These are phyloP conservation scores for Fistulifera pelliculosa DNA, from an alignment of 108 stramenopile genomes.

Conservation along the genomic window DNA sequence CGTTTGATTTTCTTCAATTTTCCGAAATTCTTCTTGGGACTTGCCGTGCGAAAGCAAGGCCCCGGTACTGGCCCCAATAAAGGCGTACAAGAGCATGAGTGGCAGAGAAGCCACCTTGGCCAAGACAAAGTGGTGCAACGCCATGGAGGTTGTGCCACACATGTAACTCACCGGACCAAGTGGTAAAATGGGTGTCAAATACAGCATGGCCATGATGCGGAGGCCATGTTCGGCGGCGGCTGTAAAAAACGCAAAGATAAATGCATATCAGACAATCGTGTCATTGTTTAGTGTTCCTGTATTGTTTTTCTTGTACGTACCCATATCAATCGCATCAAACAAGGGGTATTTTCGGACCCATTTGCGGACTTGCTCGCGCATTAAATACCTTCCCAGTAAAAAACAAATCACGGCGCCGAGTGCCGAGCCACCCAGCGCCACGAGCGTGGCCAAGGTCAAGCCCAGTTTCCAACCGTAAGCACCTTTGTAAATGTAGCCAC, in stretches of 20 bases:
- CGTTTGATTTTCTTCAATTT: conserved; percentile 49
- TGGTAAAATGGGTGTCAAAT: conserved; percentile 70
- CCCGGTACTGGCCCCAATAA: conserved; percentile 49
- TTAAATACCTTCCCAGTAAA: conserved; percentile 62
- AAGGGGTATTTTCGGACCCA: conserved; percentile 77
- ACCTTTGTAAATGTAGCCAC: conserved; percentile 74
- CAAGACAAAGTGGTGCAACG: conserved; percentile 40
- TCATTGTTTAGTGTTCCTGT: too few relatives aligned
- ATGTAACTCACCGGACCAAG: conserved; percentile 72
- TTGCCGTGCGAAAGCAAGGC: conserved; percentile 4
- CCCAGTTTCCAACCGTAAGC: conserved; percentile 73
- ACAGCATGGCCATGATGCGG: conserved; percentile 77
- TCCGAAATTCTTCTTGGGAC: conserved; percentile 22
- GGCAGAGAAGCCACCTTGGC: conserved; percentile 75
- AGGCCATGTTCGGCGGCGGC: conserved; percentile 70
- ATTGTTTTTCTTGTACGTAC: conserved; percentile 36
- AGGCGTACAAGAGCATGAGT: conserved; percentile 64
- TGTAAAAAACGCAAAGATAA: conserved; percentile 7
- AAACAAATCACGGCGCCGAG: conserved; percentile 67
- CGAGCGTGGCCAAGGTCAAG: conserved; percentile 42
- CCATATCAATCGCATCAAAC: conserved; percentile 80
- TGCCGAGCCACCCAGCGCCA: conserved; percentile 49
- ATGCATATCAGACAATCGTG: not conserved
- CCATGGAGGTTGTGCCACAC: conserved; percentile 78
- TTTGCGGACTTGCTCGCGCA: conserved; percentile 61